Base-by-base conservation (phyloP, 176 grass and related monocot species). In the Musa acuminata region DNA sequence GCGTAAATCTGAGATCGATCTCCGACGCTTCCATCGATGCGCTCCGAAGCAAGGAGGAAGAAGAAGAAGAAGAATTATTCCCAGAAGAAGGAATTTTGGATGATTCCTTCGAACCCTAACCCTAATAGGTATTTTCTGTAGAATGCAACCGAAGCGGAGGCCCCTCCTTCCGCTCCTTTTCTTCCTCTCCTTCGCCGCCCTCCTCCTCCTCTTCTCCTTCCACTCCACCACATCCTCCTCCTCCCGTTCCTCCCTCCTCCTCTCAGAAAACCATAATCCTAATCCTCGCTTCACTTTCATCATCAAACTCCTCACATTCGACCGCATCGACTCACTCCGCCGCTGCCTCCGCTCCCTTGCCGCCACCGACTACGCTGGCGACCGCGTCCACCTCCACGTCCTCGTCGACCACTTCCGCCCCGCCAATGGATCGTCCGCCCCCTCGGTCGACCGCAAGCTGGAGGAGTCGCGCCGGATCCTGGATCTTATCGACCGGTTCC, bases 331-430 rank as follows among this genome's bases (percentile, higher is more conserved):
- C 2, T 78, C 94, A 16, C 80, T 98, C 50, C 86, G 77, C 57
- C 90, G 94, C 72, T 98, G 94, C 84, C 88, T 98, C 53, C 83
- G 69, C 69, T 98, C 94, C 75, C 90, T 98, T 19, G 75, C 80
- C 19, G 79, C 86, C 52, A 90, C 95, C 19, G 75, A 93, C 57
- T 98, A 98, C 76, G 83, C 51, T 11, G 86, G 86, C 51, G 90
- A 98, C 83, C 84, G 84, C 77, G 88, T 98, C 72, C 74, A 73
- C 72, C 84, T 94, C 60, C 82, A 98, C 82, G 74, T 98, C n/a
- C 72, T 89, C 76, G 72, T 94, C 73, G 95, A 98, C 78, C 90
- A 93, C 76, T 89, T 82, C 74, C 67, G 73, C 48, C 13, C 51
- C 65, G 83, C 85, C 9, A n/a, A 83, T 6, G 76, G 83, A 13